phyloP scores from a whole-genome alignment of 768 basidiomycete genomes.

The Lactarius hatsudake region DNA sequence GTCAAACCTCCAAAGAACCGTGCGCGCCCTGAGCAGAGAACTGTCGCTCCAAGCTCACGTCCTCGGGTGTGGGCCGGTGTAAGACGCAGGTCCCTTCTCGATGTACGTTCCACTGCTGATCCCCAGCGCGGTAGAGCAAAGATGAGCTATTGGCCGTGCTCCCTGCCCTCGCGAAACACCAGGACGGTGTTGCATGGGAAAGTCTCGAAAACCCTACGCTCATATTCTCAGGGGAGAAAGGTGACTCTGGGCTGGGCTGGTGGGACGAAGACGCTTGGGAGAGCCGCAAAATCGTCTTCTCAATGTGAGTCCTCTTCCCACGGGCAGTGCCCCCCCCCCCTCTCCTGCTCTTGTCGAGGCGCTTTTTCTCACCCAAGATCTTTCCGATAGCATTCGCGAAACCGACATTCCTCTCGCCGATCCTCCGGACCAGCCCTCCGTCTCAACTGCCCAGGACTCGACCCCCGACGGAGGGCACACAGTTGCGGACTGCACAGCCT shows the following conservation, averaged over 20 bases:
- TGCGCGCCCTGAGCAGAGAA: not conserved
- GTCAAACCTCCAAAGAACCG: slow-evolving; percentile 1
- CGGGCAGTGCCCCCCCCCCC: not conserved
- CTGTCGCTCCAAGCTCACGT: not conserved
- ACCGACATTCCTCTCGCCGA: not conserved
- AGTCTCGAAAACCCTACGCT: slow-evolving; percentile 4
- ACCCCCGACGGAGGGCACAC: not conserved
- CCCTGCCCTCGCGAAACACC: slow-evolving; percentile 13
- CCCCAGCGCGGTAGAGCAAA: slow-evolving; percentile 2
- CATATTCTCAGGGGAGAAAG: slow-evolving; percentile 10
- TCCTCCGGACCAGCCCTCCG: not conserved
- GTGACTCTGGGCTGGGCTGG: slow-evolving; percentile 15
- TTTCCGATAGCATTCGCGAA: slow-evolving; percentile 11
- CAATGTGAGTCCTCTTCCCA: slow-evolving; percentile 13
- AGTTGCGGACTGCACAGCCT: not conserved
- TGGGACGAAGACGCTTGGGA: slow-evolving; percentile 24
- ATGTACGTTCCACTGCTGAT: not conserved
- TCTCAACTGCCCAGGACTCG: not conserved
- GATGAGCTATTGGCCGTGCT: slow-evolving; percentile 19
- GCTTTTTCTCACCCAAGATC: not conserved
- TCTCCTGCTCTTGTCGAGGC: not conserved
- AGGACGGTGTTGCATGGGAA: slow-evolving; percentile 13
- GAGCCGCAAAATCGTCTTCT: slow-evolving; percentile 15
- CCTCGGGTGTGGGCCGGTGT: slow-evolving; percentile 24
- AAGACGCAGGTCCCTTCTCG: not conserved